These are phyloP conservation scores for Adansonia rubrostipa DNA, from an alignment of 441 rosid genomes.

Conservation along the genomic window DNA sequence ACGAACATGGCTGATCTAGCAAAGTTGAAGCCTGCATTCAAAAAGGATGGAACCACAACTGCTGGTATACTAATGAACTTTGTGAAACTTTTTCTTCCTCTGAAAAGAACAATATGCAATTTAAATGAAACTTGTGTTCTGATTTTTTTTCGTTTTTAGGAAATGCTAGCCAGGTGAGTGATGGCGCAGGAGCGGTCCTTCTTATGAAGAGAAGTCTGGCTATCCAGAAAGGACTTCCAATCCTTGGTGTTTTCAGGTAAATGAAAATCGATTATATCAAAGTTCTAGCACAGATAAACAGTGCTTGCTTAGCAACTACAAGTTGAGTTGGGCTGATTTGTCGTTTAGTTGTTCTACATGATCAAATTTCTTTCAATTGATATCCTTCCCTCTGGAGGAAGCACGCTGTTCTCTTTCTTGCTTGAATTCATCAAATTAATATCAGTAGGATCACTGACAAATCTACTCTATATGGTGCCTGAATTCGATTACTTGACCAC, in stretches of 20 bases:
- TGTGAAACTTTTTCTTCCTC: not conserved
- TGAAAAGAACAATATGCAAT: not conserved
- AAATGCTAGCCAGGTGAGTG: slow-evolving; percentile 79
- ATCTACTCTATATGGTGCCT: not conserved
- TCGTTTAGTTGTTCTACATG: not conserved
- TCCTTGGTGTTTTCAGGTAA: slow-evolving; percentile 75
- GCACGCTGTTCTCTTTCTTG: not conserved
- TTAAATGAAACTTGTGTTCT: slow-evolving; percentile 20
- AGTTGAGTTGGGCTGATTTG: not conserved
- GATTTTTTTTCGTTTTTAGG: slow-evolving; percentile 39
- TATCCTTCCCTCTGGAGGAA: not conserved
- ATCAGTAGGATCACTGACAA: not conserved
- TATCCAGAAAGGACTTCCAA: slow-evolving; percentile 62
- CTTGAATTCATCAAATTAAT: not conserved
- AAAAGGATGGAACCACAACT: slow-evolving; percentile 63
- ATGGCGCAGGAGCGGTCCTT: slow-evolving; percentile 83
- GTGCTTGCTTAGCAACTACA: not conserved
- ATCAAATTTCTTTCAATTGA: not conserved
- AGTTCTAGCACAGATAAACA: not conserved
- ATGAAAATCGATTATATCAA: not conserved
- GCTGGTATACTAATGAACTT: slow-evolving; percentile 50
- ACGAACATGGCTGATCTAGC: slow-evolving; percentile 60
- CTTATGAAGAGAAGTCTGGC: slow-evolving; percentile 76
- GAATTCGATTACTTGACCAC: not conserved
- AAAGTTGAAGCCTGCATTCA: slow-evolving; percentile 69